Conservation (phyloP, 305 asterid genomes). For the Coffea humblotiana region DNA sequence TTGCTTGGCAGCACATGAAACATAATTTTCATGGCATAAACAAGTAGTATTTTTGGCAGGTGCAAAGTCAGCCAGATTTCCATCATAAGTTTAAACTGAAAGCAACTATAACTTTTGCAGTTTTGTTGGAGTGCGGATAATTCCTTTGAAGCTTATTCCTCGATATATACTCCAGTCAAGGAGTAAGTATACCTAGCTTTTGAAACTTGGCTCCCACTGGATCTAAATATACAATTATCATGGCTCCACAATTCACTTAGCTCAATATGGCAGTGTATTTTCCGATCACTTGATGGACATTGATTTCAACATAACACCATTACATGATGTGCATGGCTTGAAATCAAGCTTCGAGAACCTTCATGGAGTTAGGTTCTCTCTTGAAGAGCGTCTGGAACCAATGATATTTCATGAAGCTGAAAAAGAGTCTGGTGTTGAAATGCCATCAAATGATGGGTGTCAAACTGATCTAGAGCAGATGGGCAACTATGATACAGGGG, state of each 20-base stretch:
- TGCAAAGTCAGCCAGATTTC: not conserved
- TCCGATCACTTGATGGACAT: constrained; percentile 40
- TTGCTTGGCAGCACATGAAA: not conserved
- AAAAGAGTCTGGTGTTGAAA: constrained; percentile 29
- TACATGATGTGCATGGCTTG: constrained; percentile 25
- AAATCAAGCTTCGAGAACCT: constrained; percentile 38
- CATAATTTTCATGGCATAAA: not conserved
- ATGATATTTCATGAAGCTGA: constrained; percentile 53
- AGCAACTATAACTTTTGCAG: constrained; percentile 20
- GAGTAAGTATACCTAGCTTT: constrained; percentile 52
- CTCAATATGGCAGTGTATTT: constrained; percentile 51
- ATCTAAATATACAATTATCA: constrained; percentile 4
- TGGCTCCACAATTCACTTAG: constrained; percentile 1
- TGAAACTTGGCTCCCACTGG: not conserved
- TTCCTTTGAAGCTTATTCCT: constrained; percentile 34
- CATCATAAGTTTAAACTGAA: not conserved
- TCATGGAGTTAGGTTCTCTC: constrained; percentile 37
- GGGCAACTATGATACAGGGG: not conserved
- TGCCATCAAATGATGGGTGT: constrained; percentile 25
- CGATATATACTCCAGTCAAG: constrained; percentile 54
- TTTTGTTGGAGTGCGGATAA: constrained; percentile 30
- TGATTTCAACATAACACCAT: constrained; percentile 28
- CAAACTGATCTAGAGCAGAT: constrained; percentile 25
- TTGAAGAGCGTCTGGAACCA: constrained; percentile 61
- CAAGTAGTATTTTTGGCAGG: not conserved